Evolutionary conservation across 176 grass and related monocot genomes (phyloP).

Genomic region (Urochloa ruziziensis): DNA sequence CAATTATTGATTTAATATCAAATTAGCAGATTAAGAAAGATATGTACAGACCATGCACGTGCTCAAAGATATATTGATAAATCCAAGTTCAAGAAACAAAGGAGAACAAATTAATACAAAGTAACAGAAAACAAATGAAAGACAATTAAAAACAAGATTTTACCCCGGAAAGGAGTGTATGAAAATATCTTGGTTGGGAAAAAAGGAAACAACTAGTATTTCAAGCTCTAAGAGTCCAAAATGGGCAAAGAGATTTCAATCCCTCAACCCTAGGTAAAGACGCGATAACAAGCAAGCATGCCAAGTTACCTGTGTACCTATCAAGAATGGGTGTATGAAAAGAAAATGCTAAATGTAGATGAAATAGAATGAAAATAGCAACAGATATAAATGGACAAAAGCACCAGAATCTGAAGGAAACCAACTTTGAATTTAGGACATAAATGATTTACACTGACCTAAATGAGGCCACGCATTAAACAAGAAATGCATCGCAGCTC

Average conservation of each 20-base stretch:
- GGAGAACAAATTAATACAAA: not conserved
- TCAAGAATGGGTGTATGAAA: not conserved
- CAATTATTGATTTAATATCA: not conserved
- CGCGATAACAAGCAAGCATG: not conserved
- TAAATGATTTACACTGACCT: conserved; percentile 89
- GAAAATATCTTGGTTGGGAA: not conserved
- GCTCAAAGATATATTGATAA: not conserved
- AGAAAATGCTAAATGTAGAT: conserved; percentile 27
- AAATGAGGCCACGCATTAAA: conserved; percentile 63
- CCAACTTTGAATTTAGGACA: conserved; percentile 58
- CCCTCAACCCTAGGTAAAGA: not conserved
- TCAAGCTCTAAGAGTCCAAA: not conserved
- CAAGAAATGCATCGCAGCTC: conserved; percentile 79
- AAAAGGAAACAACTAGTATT: not conserved
- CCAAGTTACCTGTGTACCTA: not conserved
- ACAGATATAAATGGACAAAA: conserved; percentile 27
- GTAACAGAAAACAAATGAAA: not conserved
- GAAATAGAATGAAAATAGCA: conserved; percentile 33
- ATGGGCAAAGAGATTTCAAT: not conserved
- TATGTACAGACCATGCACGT: not conserved
- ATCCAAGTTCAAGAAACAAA: not conserved
- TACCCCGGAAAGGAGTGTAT: not conserved
- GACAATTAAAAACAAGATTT: not conserved
- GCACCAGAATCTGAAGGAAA: conserved; percentile 49
- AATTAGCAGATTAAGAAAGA: not conserved